A percentile compares a stretch with the other conserved stretches of the same genome.
These are phyloP conservation scores for Eucalyptus erythrocorys DNA, from an alignment of 345 rosid species.

Conservation along the genomic window DNA sequence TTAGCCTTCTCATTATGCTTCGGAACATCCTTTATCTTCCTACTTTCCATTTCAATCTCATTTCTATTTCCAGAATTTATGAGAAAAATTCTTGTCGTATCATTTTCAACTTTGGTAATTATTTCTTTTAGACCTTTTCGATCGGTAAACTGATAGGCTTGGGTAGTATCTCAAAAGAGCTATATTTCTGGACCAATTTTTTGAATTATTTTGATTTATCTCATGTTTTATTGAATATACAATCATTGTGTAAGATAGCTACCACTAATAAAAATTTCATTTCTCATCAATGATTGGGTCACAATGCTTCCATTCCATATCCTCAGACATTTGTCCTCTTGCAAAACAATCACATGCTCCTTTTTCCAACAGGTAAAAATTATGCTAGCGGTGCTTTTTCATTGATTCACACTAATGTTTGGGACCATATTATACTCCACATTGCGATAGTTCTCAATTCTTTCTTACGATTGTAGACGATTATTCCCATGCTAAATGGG, in stretches of 20 bases:
- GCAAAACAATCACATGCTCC: too few species aligned
- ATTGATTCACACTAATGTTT: too few species aligned
- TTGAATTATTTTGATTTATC: too few species aligned
- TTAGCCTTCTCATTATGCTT: not conserved
- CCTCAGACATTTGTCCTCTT: not conserved
- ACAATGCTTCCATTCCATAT: not conserved
- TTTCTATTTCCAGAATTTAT: too few species aligned
- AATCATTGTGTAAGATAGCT: not conserved
- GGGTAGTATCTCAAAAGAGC: not conserved
- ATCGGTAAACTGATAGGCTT: too few species aligned
- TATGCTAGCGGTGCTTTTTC: not conserved
- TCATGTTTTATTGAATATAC: too few species aligned
- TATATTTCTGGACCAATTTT: too few species aligned
- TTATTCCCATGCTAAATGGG: not conserved
- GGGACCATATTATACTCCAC: not conserved
- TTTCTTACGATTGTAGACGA: not conserved
- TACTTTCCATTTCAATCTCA: not conserved
- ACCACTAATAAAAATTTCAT: too few species aligned
- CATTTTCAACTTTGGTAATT: not conserved
- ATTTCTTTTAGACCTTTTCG: too few species aligned
- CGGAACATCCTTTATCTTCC: not conserved
- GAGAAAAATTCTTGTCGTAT: too few species aligned
- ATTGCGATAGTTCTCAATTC: not conserved
- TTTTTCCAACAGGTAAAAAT: too few species aligned
- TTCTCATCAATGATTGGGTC: not conserved